Evolutionary conservation across 2,329 filamentous ascomycete species (phyloP).

Genomic region (Aureobasidium sp.): DNA sequence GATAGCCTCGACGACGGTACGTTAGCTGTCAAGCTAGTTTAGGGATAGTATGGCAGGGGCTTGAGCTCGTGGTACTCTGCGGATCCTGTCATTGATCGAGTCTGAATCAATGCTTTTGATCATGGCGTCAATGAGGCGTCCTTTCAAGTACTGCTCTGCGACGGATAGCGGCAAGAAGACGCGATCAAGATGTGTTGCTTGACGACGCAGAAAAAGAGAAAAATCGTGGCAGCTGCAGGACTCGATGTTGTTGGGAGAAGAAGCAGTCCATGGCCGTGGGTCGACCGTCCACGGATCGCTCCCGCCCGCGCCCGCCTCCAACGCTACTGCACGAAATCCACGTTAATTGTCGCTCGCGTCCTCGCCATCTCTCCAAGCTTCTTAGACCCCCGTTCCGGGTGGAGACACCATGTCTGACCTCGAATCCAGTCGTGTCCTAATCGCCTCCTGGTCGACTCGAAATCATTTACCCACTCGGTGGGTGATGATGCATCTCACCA

Average conservation of each 20-base stretch:
- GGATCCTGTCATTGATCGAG: slow-evolving; percentile 6
- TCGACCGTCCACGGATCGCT: background rate
- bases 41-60: slow-evolving; percentile 1
- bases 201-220: background rate
- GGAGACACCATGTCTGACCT: slow-evolving; percentile 1
- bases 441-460: background rate
- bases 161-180: background rate
- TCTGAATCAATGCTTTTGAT: slow-evolving; percentile 2
- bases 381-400: background rate
- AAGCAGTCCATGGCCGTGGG: background rate
- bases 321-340: slow-evolving; percentile 11
- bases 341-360: background rate
- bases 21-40: slow-evolving; percentile 12
- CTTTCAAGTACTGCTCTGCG: background rate
- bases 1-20: background rate
- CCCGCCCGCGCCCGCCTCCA: background rate
- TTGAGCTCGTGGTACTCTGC: slow-evolving; percentile 1
- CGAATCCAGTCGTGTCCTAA: background rate
- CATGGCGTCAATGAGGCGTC: slow-evolving; percentile 2
- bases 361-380: slow-evolving; percentile 1
- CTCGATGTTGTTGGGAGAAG: slow-evolving; percentile 7
- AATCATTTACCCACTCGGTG: background rate
- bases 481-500: background rate
- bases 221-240: slow-evolving; percentile 6
- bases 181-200: background rate